Evolutionary conservation across 2,329 filamentous ascomycete species (phyloP), one percentile per base, ranked within the genome.

Genomic region (Cordyceps fumosorosea): DNA sequence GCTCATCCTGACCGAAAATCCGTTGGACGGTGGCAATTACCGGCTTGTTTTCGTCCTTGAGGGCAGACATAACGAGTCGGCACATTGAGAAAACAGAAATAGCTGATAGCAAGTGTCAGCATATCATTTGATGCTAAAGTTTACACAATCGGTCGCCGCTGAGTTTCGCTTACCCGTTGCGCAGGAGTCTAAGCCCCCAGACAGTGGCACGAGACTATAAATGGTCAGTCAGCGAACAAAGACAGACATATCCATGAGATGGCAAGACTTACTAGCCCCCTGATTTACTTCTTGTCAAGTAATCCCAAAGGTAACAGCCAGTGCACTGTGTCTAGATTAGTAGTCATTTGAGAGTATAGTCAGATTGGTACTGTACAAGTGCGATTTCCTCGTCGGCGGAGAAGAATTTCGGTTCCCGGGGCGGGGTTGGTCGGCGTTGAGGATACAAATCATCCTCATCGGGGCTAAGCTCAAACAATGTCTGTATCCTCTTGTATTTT

Each of bases 271-370:
- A 76, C 66, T 78, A 87, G 2, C 84, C 85, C 10, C 81, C 78
- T 26, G 77, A 74, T 40, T 64, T 64, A 10, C 75, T 82, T 26
- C 83, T 73, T 5, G 82, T 73, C 0, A 87, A 73, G 66, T 86
- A 87, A 66, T 88, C 84, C 83, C 84, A 90, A 1, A 90, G 73
- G 79, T 83, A 91, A 67, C 83, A 86, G 4, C 84, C 87, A 1
- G 85, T 81, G 0, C 84, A 37, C 34, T 37, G 34, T 37, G 34
- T 14, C 34, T 12, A 14, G 5, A 14, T 37, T 37, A 37, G 34
- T 14, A 37, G 34, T 37, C 8, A 37, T 8, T 37, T 14, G 34
- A 12, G 34, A 11, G 10, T 37, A 37, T 37, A 14, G 7, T 14
- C 5, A 12, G 10, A 11, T 11, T 14, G 34, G 34, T 37, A 37